Base-by-base conservation (phyloP, 2,329 filamentous ascomycete species). In the Daldinia eschscholtzii region DNA sequence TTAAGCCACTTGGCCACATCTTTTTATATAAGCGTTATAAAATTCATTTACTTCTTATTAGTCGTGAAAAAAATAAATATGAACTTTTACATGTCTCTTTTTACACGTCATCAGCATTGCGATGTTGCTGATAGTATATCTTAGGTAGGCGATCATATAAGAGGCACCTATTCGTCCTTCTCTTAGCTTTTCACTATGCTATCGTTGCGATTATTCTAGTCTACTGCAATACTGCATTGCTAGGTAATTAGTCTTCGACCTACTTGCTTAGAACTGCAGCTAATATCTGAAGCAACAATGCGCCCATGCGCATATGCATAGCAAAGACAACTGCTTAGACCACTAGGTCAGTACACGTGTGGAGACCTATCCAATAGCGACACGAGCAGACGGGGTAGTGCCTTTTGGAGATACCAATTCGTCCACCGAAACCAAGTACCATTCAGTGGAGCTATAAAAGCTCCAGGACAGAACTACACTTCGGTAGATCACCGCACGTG, bases 311-410 rank as follows among this genome's bases (percentile, higher is more conserved):
- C 13, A 39, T 28, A 30, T 6, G 9, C 39, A 33, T 50, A 60
- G 50, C 18, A n/a, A 23, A 23, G 15, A n/a, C 18, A 37, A 44
- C 20, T 15, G 30, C 23, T 28, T 12, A 39, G 7, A 30, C 18
- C 30, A 2, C 57, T 50, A 50, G 20, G 12, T 13, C 56, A 26
- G 23, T 56, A 57, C 64, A 70, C 64, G 64, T 67, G 67, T 70
- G 37, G 55, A 33, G 41, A 13, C 48, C 2, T 48, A 33, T 44
- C 61, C 67, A 69, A 63, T 69, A 15, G 37, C 35, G 28, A n/a
- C 13, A 57, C 35, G 6, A n/a, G 12, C 50, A 23, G 10, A 28
- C n/a, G 33, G 42, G 15, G 13, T 18, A 39, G 15, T 20, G 9
- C 7, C 44, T 10, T 37, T 23, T n/a, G 33, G 52, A 60, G 23